phyloP scores from a whole-genome alignment of 371 early-diverging fungal genomes.

The Rhizopus stolonifer region DNA sequence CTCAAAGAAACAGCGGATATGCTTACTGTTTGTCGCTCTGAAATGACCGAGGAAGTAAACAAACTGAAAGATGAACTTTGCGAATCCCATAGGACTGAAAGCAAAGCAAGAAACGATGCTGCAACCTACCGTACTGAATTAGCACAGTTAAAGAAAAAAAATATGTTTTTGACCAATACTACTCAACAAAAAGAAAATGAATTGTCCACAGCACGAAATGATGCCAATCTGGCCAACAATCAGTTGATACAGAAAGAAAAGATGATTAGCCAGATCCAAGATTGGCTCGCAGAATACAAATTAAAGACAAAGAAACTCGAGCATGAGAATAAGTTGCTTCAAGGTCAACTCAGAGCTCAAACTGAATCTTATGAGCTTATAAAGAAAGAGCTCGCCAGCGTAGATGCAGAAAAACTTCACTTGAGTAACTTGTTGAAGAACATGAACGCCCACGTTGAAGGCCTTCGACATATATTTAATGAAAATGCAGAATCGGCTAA shows the following conservation, averaged over 20 bases:
- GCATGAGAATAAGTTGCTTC: conserved; percentile 4
- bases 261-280: not conserved
- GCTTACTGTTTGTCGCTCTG: conserved; percentile 3
- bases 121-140: not conserved
- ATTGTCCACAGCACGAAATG: not conserved
- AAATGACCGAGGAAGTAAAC: conserved; percentile 4
- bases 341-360: not conserved
- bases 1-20: not conserved
- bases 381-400: not conserved
- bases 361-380: conserved; percentile 3
- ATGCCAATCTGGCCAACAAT: not conserved
- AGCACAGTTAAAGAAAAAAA: not conserved
- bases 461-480: not conserved
- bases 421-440: conserved; percentile 7
- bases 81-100: conserved; percentile 2
- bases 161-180: not conserved
- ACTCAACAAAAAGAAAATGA: conserved; percentile 1
- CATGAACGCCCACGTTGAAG: conserved; percentile 12
- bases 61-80: conserved; percentile 8
- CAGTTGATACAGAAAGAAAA: conserved; percentile 1
- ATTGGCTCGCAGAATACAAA: not conserved
- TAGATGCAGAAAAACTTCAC: conserved; percentile 3
- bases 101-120: not conserved
- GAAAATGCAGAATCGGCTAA: not conserved
- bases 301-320: not conserved